Evolutionary conservation across 2,329 filamentous ascomycete genomes (phyloP).

Genomic region (Gnomoniopsis smithogilvyi): DNA sequence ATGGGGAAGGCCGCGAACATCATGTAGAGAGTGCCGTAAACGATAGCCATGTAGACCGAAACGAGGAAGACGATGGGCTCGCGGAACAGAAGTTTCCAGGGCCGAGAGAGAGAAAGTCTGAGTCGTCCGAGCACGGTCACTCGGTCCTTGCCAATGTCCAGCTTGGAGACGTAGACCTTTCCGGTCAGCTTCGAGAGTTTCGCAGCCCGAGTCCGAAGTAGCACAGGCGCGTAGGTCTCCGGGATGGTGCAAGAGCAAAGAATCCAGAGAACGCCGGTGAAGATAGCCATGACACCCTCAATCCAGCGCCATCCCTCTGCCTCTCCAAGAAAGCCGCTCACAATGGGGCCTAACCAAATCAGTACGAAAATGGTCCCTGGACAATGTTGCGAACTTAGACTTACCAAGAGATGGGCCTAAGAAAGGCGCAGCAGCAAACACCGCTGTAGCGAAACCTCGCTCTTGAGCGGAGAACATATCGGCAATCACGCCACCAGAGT

Average conservation of each 20-base stretch:
- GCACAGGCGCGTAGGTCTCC: slow-evolving; percentile 59
- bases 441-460: slow-evolving; percentile 55
- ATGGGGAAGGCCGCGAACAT: slow-evolving; percentile 62
- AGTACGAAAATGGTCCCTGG: background rate
- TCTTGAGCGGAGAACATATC: slow-evolving; percentile 55
- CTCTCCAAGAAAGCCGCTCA: slow-evolving; percentile 64
- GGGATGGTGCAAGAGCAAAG: slow-evolving; percentile 48
- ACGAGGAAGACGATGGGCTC: slow-evolving; percentile 50
- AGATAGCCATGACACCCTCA: slow-evolving; percentile 61
- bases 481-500: slow-evolving; percentile 59
- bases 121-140: slow-evolving; percentile 49
- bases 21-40: slow-evolving; percentile 23
- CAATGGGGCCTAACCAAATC: slow-evolving; percentile 48
- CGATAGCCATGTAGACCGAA: slow-evolving; percentile 16
- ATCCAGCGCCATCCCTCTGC: slow-evolving; percentile 69
- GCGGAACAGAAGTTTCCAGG: slow-evolving; percentile 66
- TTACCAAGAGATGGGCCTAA: slow-evolving; percentile 54
- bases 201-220: slow-evolving; percentile 51
- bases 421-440: slow-evolving; percentile 66
- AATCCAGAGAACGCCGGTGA: slow-evolving; percentile 61
- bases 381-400: background rate
- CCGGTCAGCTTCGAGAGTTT: slow-evolving; percentile 50
- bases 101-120: slow-evolving; percentile 56
- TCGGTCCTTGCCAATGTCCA: slow-evolving; percentile 37
- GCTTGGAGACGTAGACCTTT: slow-evolving; percentile 52